Conservation (phyloP, 2,329 filamentous ascomycete genomes). For the Metarhizium rileyi region DNA sequence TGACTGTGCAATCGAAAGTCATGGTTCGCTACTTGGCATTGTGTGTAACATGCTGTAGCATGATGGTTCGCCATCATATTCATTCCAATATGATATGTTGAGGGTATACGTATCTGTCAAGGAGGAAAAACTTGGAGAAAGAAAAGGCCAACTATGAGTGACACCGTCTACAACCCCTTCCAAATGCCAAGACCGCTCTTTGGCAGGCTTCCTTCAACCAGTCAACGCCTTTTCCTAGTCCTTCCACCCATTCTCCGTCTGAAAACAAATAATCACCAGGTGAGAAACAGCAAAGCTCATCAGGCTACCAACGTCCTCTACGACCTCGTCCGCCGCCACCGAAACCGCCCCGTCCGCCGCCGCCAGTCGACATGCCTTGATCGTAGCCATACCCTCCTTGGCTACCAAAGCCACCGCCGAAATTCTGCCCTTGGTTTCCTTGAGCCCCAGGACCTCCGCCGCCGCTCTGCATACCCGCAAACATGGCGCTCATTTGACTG, state of each 20-base stretch:
- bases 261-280: not conserved
- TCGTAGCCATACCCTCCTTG: slow-evolving; percentile 44
- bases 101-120: not conserved
- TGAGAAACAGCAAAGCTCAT: not conserved
- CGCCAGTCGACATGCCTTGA: slow-evolving; percentile 34
- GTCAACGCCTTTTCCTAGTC: slow-evolving; percentile 3
- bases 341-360: slow-evolving; percentile 21
- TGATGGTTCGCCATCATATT: not conserved
- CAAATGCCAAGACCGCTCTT: not conserved
- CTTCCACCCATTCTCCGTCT: not conserved
- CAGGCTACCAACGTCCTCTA: slow-evolving; percentile 18
- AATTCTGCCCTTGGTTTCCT: slow-evolving; percentile 41
- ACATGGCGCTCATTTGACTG: slow-evolving; percentile 48
- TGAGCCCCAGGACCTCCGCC: slow-evolving; percentile 34
- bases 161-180: not conserved
- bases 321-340: slow-evolving; percentile 21
- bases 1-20: too few relatives aligned
- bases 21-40: too few relatives aligned
- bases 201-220: not conserved
- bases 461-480: slow-evolving; percentile 43
- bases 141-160: not conserved
- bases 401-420: slow-evolving; percentile 41
- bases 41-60: too few relatives aligned
- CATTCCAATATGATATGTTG: not conserved
- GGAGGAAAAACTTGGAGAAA: not conserved